Base-by-base conservation (phyloP, 169 alveolate genomes). In the Plasmodium chabaudi region DNA sequence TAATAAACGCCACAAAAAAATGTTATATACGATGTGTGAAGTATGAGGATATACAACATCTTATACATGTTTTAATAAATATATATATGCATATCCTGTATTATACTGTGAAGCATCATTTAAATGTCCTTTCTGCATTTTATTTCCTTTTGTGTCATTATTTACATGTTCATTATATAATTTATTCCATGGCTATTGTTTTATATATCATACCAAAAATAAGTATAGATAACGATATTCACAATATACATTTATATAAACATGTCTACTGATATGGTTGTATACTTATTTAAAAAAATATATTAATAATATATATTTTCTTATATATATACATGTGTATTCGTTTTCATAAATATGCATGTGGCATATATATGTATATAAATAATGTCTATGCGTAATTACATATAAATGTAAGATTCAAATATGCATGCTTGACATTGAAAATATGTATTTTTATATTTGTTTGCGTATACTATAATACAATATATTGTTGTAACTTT, bases 401-500 rank as follows among this genome's bases (percentile, higher is more conserved):
- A 13, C 59, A 15, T 13, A 3, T 51, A 15, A 51, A 51, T 15
- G n/a, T 51, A 34, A 15, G 23, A 51, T 6, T 51, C 59, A 51
- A 13, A 51, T 51, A 15, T 15, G 19, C 59, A 51, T 51, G 59
- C 17, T 12, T 15, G 59, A 15, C 59, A 51, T 5, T 51, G 59
- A 12, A 51, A 51, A 51, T 5, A 51, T 51, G 19, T 51, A 51
- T 15, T 13, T 51, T 13, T 15, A 51, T 51, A 15, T 51, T 51
- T 51, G 19, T 13, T 12, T 51, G 59, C 19, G 19, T 51, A 10
- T 51, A 13, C 0, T 51, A 13, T 17, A 12, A 6, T 51, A 51
- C 59, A 15, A 27, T 34, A 68, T 42, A 47, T 17, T 59, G 60
- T 57, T 75, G 63, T 75, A 63, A 39, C 57, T 72, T 57, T 75